Conservation (phyloP, 768 basidiomycete genomes). For the Galerina marginata region DNA sequence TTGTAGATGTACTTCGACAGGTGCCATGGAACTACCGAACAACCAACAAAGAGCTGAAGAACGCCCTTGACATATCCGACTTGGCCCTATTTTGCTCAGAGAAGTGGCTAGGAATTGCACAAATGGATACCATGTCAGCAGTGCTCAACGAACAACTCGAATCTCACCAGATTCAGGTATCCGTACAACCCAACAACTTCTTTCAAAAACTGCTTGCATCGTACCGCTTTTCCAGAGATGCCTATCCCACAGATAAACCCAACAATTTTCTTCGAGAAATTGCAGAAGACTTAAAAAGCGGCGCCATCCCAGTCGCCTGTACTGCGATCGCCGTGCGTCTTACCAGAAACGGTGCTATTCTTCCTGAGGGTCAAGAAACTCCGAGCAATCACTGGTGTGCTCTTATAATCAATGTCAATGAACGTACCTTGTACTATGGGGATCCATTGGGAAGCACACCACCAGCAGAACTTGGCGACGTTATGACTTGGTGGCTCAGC, state of each 20-base stretch:
- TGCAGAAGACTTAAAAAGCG: background rate
- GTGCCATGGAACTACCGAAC: constrained; percentile 18
- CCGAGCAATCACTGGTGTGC: constrained; percentile 15
- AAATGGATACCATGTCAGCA: constrained; percentile 8
- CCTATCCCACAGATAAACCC: background rate
- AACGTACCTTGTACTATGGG: constrained; percentile 10
- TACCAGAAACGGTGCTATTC: background rate
- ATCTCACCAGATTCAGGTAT: background rate
- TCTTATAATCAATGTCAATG: constrained; percentile 1
- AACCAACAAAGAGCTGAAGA: background rate
- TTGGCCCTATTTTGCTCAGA: constrained; percentile 7
- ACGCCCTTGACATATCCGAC: constrained; percentile 1
- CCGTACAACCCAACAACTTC: background rate
- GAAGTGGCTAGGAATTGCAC: constrained; percentile 2
- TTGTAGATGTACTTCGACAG: constrained; percentile 2
- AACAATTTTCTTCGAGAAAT: background rate
- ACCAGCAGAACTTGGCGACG: constrained; percentile 15
- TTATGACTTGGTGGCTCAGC: constrained; percentile 17
- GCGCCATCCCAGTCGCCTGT: background rate
- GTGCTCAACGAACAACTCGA: constrained; percentile 6
- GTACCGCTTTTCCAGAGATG: background rate
- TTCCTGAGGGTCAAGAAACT: constrained; percentile 1
- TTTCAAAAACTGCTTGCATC: constrained; percentile 3
- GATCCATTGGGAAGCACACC: constrained; percentile 4
- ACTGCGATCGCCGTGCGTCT: constrained; percentile 1